These are phyloP conservation scores for Crithidia expoeki DNA, from an alignment of 208 protist species.

Conservation along the genomic window DNA sequence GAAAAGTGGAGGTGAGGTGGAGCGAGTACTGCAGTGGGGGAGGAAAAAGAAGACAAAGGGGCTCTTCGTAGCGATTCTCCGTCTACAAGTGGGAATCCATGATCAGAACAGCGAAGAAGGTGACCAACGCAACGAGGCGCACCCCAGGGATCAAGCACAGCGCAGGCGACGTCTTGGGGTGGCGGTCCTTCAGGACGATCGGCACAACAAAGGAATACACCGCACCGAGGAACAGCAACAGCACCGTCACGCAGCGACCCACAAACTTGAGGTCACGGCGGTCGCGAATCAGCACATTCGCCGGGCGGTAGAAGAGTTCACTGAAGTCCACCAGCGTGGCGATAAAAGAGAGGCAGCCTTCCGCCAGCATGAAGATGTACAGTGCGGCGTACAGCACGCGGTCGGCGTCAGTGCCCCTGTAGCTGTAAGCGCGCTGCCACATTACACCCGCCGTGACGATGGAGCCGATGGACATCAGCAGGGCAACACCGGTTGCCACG, in stretches of 20 bases:
- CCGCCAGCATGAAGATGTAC: slow-evolving; percentile 14
- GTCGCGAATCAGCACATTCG: slow-evolving; percentile 3
- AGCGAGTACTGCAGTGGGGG: no score
- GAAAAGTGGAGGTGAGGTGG: neutral
- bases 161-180: slow-evolving; percentile 8
- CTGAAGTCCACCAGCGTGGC: slow-evolving; percentile 17
- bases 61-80: neutral
- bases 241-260: slow-evolving; percentile 13
- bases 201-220: slow-evolving; percentile 19
- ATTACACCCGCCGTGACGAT: slow-evolving; percentile 14
- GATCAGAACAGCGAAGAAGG: slow-evolving; percentile 12
- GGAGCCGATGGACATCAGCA: slow-evolving; percentile 16
- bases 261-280: slow-evolving; percentile 5
- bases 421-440: slow-evolving; percentile 8
- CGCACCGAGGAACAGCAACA: slow-evolving; percentile 4
- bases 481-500: slow-evolving; percentile 3
- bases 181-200: slow-evolving; percentile 13
- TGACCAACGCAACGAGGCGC: slow-evolving; percentile 7
- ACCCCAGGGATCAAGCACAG: slow-evolving; percentile 12
- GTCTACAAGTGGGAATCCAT: slow-evolving; percentile 1
- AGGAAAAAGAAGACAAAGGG: neutral
- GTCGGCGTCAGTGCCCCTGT: slow-evolving; percentile 6
- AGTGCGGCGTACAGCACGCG: slow-evolving; percentile 17
- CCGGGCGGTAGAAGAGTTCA: slow-evolving; percentile 11
- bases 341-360: slow-evolving; percentile 11